Conservation (phyloP, 768 basidiomycete species). For the Phanerodontia chrysosporium region DNA sequence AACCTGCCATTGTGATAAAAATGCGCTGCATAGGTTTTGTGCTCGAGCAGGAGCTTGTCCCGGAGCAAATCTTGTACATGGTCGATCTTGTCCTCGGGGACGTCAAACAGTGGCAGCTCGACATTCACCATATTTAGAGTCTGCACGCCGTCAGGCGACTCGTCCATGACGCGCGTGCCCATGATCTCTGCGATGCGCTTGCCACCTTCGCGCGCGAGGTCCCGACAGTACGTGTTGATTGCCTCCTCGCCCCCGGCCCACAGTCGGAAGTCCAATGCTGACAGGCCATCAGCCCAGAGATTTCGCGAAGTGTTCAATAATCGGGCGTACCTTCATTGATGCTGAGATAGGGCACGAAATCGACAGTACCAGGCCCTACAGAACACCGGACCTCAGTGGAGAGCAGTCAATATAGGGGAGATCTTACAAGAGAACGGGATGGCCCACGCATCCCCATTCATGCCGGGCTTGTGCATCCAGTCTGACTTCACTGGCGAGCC, state of each 20-base stretch:
- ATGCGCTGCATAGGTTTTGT: conserved; percentile 23
- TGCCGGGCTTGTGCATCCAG: conserved; percentile 12
- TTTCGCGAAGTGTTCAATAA: neutral
- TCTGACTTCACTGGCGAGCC: conserved; percentile 25
- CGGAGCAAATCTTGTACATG: conserved; percentile 13
- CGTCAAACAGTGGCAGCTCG: conserved; percentile 28
- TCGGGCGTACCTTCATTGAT: conserved; percentile 42
- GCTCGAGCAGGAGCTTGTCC: conserved; percentile 21
- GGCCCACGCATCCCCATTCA: conserved; percentile 34
- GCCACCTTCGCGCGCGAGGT: conserved; percentile 65
- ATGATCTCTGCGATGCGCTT: conserved; percentile 51
- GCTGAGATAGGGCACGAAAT: conserved; percentile 48
- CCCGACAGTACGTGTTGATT: conserved; percentile 66
- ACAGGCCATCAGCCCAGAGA: neutral
- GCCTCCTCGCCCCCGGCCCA: conserved; percentile 69
- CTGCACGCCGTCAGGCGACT: conserved; percentile 41
- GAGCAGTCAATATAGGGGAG: too few relatives aligned
- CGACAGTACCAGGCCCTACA: conserved; percentile 59
- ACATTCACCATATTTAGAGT: conserved; percentile 61
- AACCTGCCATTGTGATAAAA: conserved; percentile 28
- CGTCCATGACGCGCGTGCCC: conserved; percentile 59
- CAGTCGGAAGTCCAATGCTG: conserved; percentile 69
- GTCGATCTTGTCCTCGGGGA: conserved; percentile 8
- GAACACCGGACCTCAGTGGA: too few relatives aligned
- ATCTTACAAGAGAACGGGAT: conserved; percentile 49